Conservation (phyloP, 768 basidiomycete genomes). For the Kwoniella mangroviensis region DNA sequence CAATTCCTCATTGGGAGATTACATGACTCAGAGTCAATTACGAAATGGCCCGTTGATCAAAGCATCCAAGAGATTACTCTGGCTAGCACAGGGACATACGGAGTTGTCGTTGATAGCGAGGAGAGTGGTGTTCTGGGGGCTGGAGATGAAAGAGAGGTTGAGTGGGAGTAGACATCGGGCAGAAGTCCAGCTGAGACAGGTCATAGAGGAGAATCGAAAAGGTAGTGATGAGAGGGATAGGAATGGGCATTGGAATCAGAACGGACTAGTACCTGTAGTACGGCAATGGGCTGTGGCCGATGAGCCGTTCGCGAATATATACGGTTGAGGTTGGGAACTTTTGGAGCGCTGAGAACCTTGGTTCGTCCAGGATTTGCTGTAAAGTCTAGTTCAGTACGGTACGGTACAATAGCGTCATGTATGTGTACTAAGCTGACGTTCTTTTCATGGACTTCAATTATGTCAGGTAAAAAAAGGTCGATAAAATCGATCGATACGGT, state of each 20-base stretch:
- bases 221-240: not conserved
- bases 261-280: no score
- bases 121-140: conserved; percentile 11
- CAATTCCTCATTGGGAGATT: conserved; percentile 1
- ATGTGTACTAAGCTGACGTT: no score
- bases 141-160: conserved; percentile 22
- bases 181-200: not conserved
- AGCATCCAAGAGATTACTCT: conserved; percentile 21
- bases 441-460: no score
- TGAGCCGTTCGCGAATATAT: no score
- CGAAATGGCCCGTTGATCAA: conserved; percentile 28
- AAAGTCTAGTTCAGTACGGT: no score
- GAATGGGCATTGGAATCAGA: not conserved
- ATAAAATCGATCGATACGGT: no score
- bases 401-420: no score
- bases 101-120: not conserved
- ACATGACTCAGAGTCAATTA: conserved; percentile 4
- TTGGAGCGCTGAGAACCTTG: no score
- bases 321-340: no score
- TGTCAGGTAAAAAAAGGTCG: no score
- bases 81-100: conserved; percentile 33
- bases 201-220: not conserved
- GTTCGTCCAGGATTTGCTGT: no score
- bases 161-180: not conserved
- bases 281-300: no score